Conservation (phyloP, 345 rosid species). For the Linum tenue region DNA sequence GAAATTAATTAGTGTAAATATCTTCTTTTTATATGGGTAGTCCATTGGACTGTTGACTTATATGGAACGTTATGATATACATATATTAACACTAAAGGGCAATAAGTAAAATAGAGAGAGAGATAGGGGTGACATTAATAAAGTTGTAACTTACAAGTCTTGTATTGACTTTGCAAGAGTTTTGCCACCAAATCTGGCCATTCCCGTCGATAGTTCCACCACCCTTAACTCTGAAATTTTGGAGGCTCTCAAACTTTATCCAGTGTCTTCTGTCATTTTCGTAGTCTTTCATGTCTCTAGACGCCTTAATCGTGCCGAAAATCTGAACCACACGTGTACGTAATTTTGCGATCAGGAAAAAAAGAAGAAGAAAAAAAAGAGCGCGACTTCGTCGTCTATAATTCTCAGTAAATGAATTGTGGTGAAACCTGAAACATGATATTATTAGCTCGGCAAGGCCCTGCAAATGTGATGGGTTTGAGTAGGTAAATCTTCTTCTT, state of each 20-base stretch:
- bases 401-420: too few relatives aligned
- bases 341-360: background rate
- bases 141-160: conserved; percentile 33
- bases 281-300: conserved; percentile 41
- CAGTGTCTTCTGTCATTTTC: conserved; percentile 35
- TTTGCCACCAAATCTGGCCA: conserved; percentile 77
- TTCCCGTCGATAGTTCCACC: conserved; percentile 84
- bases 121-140: background rate
- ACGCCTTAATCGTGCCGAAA: conserved; percentile 62
- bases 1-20: conserved; percentile 6
- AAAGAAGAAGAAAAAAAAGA: background rate
- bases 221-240: conserved; percentile 56
- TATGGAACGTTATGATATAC: too few relatives aligned
- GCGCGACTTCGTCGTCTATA: background rate
- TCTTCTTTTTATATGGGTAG: background rate
- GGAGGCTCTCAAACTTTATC: conserved; percentile 45
- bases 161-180: conserved; percentile 77
- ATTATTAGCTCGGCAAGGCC: conserved; percentile 57
- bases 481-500: conserved; percentile 40
- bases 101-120: background rate
- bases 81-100: background rate
- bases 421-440: too few relatives aligned
- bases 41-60: too few relatives aligned
- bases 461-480: conserved; percentile 58
- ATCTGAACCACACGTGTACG: conserved; percentile 25